Evolutionary conservation across 2,329 filamentous ascomycete genomes (phyloP).

Genomic region (Cordyceps tenuipes): DNA sequence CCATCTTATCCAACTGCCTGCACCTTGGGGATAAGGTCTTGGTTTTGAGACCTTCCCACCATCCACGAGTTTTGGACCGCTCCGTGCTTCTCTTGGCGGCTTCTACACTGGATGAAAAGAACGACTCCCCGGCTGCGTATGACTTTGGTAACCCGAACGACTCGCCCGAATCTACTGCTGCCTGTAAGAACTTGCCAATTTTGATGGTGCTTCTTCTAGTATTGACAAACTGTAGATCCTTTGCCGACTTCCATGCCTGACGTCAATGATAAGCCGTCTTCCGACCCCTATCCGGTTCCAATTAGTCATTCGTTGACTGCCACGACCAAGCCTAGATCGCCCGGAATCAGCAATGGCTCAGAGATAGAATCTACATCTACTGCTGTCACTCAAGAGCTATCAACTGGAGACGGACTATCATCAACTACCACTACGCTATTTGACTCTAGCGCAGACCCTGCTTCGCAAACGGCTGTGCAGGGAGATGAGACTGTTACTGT

Average conservation of each 20-base stretch:
- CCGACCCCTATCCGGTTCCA: background rate
- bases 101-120: background rate
- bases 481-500: background rate
- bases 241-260: background rate
- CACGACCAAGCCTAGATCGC: conserved; percentile 1
- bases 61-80: background rate
- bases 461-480: background rate
- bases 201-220: background rate
- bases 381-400: background rate
- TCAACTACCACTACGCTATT: background rate
- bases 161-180: background rate
- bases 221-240: background rate
- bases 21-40: background rate
- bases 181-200: background rate
- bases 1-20: background rate
- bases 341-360: background rate
- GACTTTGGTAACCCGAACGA: background rate
- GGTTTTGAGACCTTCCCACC: background rate
- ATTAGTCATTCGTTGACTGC: background rate
- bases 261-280: background rate
- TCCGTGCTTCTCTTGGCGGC: background rate
- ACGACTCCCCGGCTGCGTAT: conserved; percentile 5
- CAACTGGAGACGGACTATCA: background rate
- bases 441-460: background rate
- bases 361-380: conserved; percentile 5